Percentiles rank a stretch among this genome's conserved stretches.
phyloP scores from a whole-genome alignment of 2,329 filamentous ascomycete species.

The Biscogniauxia sp. region DNA sequence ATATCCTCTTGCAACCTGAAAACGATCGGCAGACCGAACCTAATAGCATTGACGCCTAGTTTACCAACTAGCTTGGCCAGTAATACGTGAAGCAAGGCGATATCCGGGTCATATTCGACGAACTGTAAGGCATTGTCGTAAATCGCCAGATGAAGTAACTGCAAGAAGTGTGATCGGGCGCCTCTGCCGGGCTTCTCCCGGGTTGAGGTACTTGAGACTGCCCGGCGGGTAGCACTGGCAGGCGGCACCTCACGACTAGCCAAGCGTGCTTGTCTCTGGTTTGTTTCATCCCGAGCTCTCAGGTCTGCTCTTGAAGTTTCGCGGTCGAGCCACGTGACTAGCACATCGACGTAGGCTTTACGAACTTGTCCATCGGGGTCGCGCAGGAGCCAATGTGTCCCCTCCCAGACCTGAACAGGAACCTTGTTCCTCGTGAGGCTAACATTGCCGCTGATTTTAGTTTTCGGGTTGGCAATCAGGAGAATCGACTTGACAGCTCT shows the following conservation, averaged over 20 bases:
- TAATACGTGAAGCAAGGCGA: slow-evolving; percentile 74
- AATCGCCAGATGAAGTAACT: slow-evolving; percentile 79
- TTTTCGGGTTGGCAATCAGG: slow-evolving; percentile 71
- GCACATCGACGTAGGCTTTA: slow-evolving; percentile 79
- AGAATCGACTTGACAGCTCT: slow-evolving; percentile 80
- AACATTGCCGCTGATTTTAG: slow-evolving; percentile 55
- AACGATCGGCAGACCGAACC: slow-evolving; percentile 83
- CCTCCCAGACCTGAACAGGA: slow-evolving; percentile 85
- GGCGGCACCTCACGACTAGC: slow-evolving; percentile 41
- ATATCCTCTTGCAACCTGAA: slow-evolving; percentile 86
- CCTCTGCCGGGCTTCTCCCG: slow-evolving; percentile 55
- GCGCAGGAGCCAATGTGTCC: slow-evolving; percentile 88
- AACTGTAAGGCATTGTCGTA: slow-evolving; percentile 83
- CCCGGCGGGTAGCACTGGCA: slow-evolving; percentile 55
- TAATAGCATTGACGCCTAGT: slow-evolving; percentile 78
- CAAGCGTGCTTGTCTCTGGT: slow-evolving; percentile 42
- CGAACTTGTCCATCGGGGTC: slow-evolving; percentile 77
- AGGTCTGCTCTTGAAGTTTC: slow-evolving; percentile 70
- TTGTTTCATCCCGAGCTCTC: slow-evolving; percentile 56
- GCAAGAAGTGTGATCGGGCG: slow-evolving; percentile 69
- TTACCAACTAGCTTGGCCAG: slow-evolving; percentile 70
- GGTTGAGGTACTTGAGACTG: slow-evolving; percentile 64
- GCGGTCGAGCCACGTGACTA: slow-evolving; percentile 80
- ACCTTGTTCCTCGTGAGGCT: slow-evolving; percentile 72
- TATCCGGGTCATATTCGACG: slow-evolving; percentile 69